Evolutionary conservation across 2,329 filamentous ascomycete genomes (phyloP).

Genomic region (Sarocladium kiliense): DNA sequence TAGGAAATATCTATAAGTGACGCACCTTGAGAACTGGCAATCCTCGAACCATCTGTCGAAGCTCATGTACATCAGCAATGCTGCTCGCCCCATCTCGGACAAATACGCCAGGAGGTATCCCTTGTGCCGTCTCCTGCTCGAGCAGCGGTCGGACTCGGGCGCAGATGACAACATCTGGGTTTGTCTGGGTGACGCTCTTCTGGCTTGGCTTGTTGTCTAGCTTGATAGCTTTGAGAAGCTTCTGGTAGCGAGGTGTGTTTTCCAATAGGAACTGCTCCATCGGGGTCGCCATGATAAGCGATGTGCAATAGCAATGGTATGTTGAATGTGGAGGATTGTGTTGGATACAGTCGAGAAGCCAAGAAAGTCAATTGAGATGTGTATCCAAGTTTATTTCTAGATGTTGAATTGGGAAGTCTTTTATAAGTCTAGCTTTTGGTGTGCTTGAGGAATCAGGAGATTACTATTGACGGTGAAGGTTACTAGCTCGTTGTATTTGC

Average conservation of each 20-base stretch:
- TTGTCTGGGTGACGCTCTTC: background rate
- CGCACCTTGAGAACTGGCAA: constrained; percentile 21
- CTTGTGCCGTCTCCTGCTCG: background rate
- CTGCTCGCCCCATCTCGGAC: background rate
- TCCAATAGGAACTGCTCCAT: constrained; percentile 1
- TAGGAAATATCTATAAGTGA: background rate
- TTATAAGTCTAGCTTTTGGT: too few species aligned
- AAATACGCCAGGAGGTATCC: constrained; percentile 1
- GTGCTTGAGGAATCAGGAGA: too few species aligned
- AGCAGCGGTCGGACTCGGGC: constrained; percentile 5
- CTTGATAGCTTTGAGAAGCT: background rate
- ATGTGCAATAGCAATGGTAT: background rate
- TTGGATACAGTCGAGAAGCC: background rate
- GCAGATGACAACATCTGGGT: constrained; percentile 5
- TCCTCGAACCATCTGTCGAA: constrained; percentile 6
- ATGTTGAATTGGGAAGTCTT: too few species aligned
- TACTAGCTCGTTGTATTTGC: background rate
- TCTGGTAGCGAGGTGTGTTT: background rate
- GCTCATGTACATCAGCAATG: constrained; percentile 2
- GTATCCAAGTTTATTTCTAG: too few species aligned
- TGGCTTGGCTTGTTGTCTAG: background rate
- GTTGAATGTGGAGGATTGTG: background rate
- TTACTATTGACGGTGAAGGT: too few species aligned
- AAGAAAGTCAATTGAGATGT: background rate
- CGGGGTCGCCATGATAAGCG: background rate